phyloP scores from a whole-genome alignment of 805 yeast genomes.

The Suhomyces sp. region DNA sequence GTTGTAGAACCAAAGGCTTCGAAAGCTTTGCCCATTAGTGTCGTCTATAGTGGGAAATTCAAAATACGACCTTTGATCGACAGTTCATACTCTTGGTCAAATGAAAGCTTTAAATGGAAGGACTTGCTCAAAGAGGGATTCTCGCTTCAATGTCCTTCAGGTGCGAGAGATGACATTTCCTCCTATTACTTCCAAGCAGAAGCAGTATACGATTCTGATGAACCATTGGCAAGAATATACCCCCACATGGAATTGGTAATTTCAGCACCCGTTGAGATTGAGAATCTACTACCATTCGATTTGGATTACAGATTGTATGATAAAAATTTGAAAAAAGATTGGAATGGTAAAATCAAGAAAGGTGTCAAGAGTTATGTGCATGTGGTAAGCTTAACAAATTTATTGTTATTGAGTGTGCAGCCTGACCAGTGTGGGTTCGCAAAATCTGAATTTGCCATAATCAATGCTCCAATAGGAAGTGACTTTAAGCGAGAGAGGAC shows the following conservation, averaged over 20 bases:
- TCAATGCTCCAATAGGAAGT: constrained; percentile 54
- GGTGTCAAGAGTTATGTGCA: constrained; percentile 76
- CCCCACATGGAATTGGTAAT: constrained; percentile 79
- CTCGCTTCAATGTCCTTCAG: constrained; percentile 59
- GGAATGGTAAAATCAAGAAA: constrained; percentile 58
- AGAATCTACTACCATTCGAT: constrained; percentile 82
- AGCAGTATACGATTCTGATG: constrained; percentile 60
- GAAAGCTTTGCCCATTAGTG: constrained; percentile 71
- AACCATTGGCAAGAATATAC: constrained; percentile 68
- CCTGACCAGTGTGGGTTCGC: constrained; percentile 61
- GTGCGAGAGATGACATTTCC: constrained; percentile 35
- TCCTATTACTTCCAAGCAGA: constrained; percentile 70
- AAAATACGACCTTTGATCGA: constrained; percentile 60
- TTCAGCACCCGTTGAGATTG: constrained; percentile 83
- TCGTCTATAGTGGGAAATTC: constrained; percentile 57
- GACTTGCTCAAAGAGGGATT: constrained; percentile 47
- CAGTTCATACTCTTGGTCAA: constrained; percentile 66
- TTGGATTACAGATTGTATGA: constrained; percentile 73
- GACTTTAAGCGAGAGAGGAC: constrained; percentile 55
- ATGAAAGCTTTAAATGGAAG: constrained; percentile 62
- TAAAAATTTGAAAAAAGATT: constrained; percentile 63
- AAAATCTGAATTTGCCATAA: constrained; percentile 71
- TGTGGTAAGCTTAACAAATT: constrained; percentile 69
- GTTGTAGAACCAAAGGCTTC: constrained; percentile 53
- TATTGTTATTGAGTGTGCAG: constrained; percentile 66